These are phyloP conservation scores for Citrus unshiu DNA, from an alignment of 345 rosid genomes.

Conservation along the genomic window DNA sequence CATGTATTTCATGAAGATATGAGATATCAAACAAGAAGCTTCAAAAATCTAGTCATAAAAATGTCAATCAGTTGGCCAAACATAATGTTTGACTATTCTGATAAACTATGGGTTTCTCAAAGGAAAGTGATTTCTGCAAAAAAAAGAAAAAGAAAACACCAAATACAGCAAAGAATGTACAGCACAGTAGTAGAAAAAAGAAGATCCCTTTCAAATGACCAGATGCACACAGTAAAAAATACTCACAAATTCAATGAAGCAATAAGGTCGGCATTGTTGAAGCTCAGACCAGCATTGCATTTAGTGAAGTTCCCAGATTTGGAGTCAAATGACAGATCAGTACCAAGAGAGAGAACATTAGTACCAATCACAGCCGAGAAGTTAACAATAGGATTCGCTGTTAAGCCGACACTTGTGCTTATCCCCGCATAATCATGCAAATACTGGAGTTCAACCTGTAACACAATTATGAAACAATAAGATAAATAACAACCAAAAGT, in stretches of 20 bases:
- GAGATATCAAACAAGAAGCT: neutral
- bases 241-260: constrained; percentile 74
- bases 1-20: neutral
- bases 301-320: constrained; percentile 71
- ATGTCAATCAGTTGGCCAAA: neutral
- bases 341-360: constrained; percentile 55
- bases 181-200: neutral
- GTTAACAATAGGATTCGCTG: constrained; percentile 75
- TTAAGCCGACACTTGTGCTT: constrained; percentile 76
- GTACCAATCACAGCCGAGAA: constrained; percentile 80
- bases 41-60: neutral
- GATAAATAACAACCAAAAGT: neutral
- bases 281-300: constrained; percentile 75
- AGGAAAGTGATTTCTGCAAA: neutral
- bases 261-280: constrained; percentile 62
- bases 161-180: neutral
- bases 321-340: constrained; percentile 81
- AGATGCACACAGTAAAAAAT: neutral
- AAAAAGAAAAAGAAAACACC: neutral
- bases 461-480: constrained; percentile 11
- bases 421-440: constrained; percentile 84
- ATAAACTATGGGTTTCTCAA: neutral
- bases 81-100: neutral
- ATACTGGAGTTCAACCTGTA: constrained; percentile 84
- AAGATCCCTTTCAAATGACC: neutral